Base-by-base conservation (phyloP, 495 filamentous ascomycete genomes). In the Achaetomiella virescens region DNA sequence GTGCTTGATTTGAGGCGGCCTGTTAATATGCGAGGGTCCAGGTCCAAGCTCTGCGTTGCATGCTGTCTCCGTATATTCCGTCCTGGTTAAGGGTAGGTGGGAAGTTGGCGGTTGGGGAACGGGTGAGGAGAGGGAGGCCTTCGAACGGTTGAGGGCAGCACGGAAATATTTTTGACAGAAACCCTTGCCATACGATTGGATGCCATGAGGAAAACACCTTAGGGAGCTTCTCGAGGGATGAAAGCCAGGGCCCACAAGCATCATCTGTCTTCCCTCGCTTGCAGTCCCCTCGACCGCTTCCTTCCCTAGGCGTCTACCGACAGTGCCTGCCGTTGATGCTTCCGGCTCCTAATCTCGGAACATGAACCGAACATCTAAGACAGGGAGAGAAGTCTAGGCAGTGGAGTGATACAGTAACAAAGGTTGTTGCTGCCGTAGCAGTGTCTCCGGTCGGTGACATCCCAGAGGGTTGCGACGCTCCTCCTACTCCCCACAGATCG, bases 401-500 rank as follows among this genome's bases (percentile, higher is more conserved):
- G 11, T 41, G 12, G 5, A 15, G 38, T 41, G n/a, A 5, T 41
- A n/a, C n/a, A n/a, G n/a, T n/a, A n/a, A n/a, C n/a, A n/a, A n/a
- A n/a, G n/a, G n/a, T n/a, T n/a, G n/a, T n/a, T n/a, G n/a, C 14
- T 52, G 36, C 35, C 15, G 48, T 40, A 17, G 36, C 48, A 52
- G 40, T 35, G 2, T 17, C 36, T 18, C n/a, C n/a, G n/a, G n/a
- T n/a, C n/a, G 48, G 48, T 52, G 15, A 36, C 41, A 52, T 24
- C 48, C 48, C 21, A 41, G 11, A 24, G 48, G 48, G 48, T 41
- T 41, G 15, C 35, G 24, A 52, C 37, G 21, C 44, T 49, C 6
- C 31, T 6, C n/a, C n/a, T n/a, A n/a, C n/a, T 38, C 49, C 49
- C 49, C 49, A 43, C 49, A 52, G 49, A 52, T 52, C 49, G 49